These are phyloP conservation scores for Licmophora abbreviata DNA, from an alignment of 108 stramenopile species.

Conservation along the genomic window DNA sequence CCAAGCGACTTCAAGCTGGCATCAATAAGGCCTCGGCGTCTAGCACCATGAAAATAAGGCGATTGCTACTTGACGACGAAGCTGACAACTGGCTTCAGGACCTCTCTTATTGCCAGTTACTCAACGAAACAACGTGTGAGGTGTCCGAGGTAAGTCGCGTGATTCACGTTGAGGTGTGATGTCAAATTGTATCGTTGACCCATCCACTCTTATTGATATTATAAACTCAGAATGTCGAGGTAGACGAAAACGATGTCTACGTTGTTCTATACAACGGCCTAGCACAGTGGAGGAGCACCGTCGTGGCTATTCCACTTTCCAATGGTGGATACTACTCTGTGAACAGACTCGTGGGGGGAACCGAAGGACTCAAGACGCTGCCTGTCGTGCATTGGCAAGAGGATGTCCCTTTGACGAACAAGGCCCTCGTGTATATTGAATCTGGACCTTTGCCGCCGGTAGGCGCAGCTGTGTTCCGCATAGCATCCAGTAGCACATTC, in stretches of 20 bases:
- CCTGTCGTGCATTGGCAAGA: not conserved
- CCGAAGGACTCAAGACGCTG: too few relatives aligned
- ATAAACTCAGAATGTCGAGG: not conserved
- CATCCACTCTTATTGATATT: not conserved
- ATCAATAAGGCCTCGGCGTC: constrained; percentile 44
- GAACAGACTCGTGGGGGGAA: too few relatives aligned
- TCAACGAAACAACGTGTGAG: constrained; percentile 83
- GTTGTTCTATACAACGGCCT: constrained; percentile 85
- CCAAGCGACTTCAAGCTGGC: constrained; percentile 56
- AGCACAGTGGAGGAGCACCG: constrained; percentile 27
- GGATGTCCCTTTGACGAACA: constrained; percentile 15
- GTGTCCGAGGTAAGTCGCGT: constrained; percentile 20
- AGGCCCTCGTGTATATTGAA: constrained; percentile 2
- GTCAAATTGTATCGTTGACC: not conserved
- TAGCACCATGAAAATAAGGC: constrained; percentile 32
- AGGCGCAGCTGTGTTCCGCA: constrained; percentile 29
- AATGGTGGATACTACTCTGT: constrained; percentile 12
- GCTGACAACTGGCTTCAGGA: constrained; percentile 3
- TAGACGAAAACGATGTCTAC: constrained; percentile 25
- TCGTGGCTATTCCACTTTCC: constrained; percentile 68
- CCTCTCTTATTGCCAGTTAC: constrained; percentile 54
- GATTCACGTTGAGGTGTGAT: not conserved
- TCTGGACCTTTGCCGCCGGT: constrained; percentile 27
- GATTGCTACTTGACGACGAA: constrained; percentile 10
- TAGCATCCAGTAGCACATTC: constrained; percentile 7